phyloP scores from a whole-genome alignment of 2,329 filamentous ascomycete genomes.

The Neofusicoccum laricinum region DNA sequence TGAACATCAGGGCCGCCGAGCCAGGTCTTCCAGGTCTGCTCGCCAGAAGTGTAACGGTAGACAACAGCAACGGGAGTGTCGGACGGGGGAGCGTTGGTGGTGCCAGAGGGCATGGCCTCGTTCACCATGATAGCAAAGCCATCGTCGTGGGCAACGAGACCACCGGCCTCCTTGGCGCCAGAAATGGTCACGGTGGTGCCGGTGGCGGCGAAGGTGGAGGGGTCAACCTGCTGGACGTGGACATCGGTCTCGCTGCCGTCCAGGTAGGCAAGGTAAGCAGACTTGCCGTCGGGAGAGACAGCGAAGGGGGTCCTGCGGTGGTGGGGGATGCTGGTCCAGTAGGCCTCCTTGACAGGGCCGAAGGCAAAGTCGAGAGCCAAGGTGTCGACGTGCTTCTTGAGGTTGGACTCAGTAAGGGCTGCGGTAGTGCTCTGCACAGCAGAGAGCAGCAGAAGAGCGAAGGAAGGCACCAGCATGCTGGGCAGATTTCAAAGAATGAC shows the following conservation, averaged over 20 bases:
- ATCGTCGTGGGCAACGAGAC: conserved; percentile 60
- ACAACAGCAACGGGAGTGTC: conserved; percentile 54
- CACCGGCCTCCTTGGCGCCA: conserved; percentile 55
- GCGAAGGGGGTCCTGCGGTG: conserved; percentile 62
- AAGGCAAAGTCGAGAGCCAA: conserved; percentile 52
- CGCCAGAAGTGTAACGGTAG: conserved; percentile 57
- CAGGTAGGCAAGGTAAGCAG: conserved; percentile 60
- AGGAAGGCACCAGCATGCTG: conserved; percentile 29
- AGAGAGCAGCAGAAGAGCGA: conserved; percentile 32
- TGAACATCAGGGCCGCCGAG: conserved; percentile 58
- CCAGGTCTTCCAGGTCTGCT: conserved; percentile 57
- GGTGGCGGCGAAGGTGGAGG: conserved; percentile 53
- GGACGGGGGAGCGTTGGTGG: conserved; percentile 47
- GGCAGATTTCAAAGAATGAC: conserved; percentile 24
- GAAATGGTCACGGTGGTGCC: conserved; percentile 52
- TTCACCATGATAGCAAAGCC: conserved; percentile 63
- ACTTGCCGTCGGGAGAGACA: conserved; percentile 58
- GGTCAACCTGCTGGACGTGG: conserved; percentile 57
- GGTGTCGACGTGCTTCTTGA: conserved; percentile 41
- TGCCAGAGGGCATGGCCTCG: conserved; percentile 51
- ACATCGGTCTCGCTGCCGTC: conserved; percentile 55
- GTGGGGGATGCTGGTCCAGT: conserved; percentile 61
- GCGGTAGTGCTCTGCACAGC: conserved; percentile 32
- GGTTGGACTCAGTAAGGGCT: conserved; percentile 40
- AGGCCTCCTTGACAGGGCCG: conserved; percentile 57